Conservation (phyloP, 768 basidiomycete species). For the Hygrocybe punicea region DNA sequence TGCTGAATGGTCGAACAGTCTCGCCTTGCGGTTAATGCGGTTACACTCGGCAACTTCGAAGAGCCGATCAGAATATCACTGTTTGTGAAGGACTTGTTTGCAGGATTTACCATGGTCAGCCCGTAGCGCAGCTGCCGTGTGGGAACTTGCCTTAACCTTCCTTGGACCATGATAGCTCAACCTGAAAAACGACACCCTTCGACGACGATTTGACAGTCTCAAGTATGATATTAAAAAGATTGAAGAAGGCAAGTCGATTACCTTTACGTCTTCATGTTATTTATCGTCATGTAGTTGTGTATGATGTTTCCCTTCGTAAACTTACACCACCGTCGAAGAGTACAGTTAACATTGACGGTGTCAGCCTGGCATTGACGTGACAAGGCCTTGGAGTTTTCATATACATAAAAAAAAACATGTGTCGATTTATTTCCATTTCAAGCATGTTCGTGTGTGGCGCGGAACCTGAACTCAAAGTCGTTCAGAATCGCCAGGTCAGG, state of each 20-base stretch:
- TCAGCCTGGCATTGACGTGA: too few species aligned
- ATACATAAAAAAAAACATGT: too few species aligned
- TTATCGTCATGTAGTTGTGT: slow-evolving; percentile 56
- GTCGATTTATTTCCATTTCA: too few species aligned
- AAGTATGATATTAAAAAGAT: slow-evolving; percentile 89
- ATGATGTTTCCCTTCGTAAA: slow-evolving; percentile 77
- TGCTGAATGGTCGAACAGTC: slow-evolving; percentile 46
- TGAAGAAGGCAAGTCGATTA: slow-evolving; percentile 62
- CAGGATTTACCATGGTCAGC: slow-evolving; percentile 81
- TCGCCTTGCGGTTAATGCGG: slow-evolving; percentile 72
- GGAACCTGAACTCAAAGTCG: too few species aligned
- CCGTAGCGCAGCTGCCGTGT: too few species aligned
- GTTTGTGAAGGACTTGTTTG: slow-evolving; percentile 78
- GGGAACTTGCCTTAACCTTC: too few species aligned
- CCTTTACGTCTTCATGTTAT: slow-evolving; percentile 2
- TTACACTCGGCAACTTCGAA: slow-evolving; percentile 79
- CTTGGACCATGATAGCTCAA: slow-evolving; percentile 57
- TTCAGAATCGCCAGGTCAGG: too few species aligned
- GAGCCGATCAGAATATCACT: slow-evolving; percentile 72
- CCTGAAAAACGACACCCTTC: slow-evolving; percentile 73
- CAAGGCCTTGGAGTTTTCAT: too few species aligned
- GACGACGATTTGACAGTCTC: slow-evolving; percentile 73
- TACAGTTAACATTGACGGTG: background rate
- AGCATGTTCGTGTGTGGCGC: too few species aligned
- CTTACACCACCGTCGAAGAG: slow-evolving; percentile 30